Evolutionary conservation across 306 rosid species (phyloP).

Genomic region (Boehmeria nivea): DNA sequence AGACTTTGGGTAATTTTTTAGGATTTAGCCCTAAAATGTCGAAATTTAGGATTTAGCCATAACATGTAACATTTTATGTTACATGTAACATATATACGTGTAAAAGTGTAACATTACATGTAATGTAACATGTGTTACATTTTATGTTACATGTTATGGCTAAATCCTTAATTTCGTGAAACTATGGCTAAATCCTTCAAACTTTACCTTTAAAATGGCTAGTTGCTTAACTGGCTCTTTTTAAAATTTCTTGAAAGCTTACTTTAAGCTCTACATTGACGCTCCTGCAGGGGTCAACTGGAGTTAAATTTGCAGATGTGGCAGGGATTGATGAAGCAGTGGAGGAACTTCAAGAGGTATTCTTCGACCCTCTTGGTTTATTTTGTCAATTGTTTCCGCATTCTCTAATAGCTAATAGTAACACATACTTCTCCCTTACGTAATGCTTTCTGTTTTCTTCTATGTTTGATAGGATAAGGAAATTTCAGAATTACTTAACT

Average conservation of each 20-base stretch:
- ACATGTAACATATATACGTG: too few relatives aligned
- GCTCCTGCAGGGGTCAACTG: conserved; percentile 84
- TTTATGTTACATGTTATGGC: too few relatives aligned
- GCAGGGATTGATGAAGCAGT: conserved; percentile 99
- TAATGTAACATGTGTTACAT: too few relatives aligned
- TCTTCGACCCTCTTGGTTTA: neutral
- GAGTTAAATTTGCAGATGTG: conserved; percentile 80
- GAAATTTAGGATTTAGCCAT: too few relatives aligned
- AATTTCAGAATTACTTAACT: neutral
- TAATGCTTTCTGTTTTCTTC: neutral
- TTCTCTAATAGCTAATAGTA: neutral
- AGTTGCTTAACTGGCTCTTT: too few relatives aligned
- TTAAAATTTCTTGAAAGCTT: conserved; percentile 9
- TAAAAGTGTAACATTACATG: too few relatives aligned
- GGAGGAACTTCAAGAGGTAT: conserved; percentile 96
- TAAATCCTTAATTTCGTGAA: too few relatives aligned
- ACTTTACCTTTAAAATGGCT: too few relatives aligned
- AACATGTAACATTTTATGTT: too few relatives aligned
- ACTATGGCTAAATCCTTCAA: too few relatives aligned
- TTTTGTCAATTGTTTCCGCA: neutral
- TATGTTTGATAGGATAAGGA: neutral
- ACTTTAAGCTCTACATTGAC: conserved; percentile 29
- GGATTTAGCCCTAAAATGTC: too few relatives aligned
- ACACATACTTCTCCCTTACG: neutral
- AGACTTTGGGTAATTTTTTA: too few relatives aligned